phyloP scores from a whole-genome alignment of 2,329 filamentous ascomycete genomes.

The Trichoderma gracile region DNA sequence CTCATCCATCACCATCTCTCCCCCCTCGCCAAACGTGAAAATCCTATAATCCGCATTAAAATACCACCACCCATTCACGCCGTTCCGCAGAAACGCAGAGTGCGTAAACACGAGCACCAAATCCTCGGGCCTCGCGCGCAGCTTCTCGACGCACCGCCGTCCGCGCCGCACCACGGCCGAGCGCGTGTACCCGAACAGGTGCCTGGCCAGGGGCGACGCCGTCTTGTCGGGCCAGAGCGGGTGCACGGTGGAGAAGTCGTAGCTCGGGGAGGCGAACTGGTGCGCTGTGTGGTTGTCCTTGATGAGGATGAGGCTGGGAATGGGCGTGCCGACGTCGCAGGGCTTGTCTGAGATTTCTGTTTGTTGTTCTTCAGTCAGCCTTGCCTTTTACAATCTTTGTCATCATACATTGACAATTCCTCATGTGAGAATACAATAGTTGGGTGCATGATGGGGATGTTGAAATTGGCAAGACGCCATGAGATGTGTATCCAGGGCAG shows the following conservation, averaged over 20 bases:
- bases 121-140: conserved; percentile 58
- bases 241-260: conserved; percentile 60
- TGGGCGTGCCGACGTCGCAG: conserved; percentile 61
- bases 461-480: background rate
- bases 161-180: conserved; percentile 57
- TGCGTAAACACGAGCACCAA: conserved; percentile 66
- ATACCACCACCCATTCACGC: conserved; percentile 56
- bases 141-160: conserved; percentile 49
- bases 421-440: background rate
- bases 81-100: conserved; percentile 62
- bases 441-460: background rate
- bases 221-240: conserved; percentile 65
- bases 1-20: conserved; percentile 50
- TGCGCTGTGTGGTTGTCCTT: conserved; percentile 25
- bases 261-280: conserved; percentile 50
- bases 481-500: background rate
- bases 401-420: background rate
- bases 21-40: conserved; percentile 52
- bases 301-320: conserved; percentile 41
- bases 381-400: no score
- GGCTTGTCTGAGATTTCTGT: conserved; percentile 56
- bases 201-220: conserved; percentile 44
- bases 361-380: background rate
- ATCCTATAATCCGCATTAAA: conserved; percentile 66
- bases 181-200: conserved; percentile 54